Percentiles rank a stretch among this genome's conserved stretches.
Conservation (phyloP, 352 stramenopile species). For the Globisporangium middletonii region DNA sequence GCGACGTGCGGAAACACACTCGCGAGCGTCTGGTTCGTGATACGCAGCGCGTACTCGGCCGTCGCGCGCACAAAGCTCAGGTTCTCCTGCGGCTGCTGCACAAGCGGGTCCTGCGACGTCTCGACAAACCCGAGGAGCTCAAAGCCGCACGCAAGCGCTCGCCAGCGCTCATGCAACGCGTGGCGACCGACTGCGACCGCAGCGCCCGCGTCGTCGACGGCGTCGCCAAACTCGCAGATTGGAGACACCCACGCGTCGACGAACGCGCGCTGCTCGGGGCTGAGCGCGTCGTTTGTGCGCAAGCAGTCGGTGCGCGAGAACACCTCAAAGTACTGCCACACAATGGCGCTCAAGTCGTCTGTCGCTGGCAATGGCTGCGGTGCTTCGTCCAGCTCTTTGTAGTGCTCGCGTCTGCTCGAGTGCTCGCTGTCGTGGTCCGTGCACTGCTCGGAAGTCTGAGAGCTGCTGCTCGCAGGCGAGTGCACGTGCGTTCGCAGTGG, state of each 20-base stretch:
- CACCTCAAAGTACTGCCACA: conserved; percentile 3
- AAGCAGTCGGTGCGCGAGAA: neutral
- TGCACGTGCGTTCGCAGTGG: too few relatives aligned
- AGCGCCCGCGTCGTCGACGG: neutral
- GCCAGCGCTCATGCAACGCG: conserved; percentile 8
- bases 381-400: neutral
- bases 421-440: neutral
- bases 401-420: neutral
- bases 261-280: conserved; percentile 1
- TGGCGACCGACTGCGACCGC: neutral
- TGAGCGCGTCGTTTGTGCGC: neutral
- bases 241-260: neutral
- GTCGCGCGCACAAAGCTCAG: conserved; percentile 12
- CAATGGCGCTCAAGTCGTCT: neutral
- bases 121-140: conserved; percentile 17
- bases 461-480: too few relatives aligned
- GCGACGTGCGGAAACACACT: conserved; percentile 14
- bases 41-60: conserved; percentile 11
- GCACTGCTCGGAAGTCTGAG: too few relatives aligned
- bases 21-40: conserved; percentile 11
- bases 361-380: neutral
- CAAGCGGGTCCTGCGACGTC: conserved; percentile 5
- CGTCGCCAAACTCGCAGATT: conserved; percentile 6
- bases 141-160: conserved; percentile 9
- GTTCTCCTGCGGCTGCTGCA: conserved; percentile 2